Evolutionary conservation across 495 filamentous ascomycete species (phyloP), one percentile per base, ranked within the genome.

Genomic region (Mytilinidion resinicola): DNA sequence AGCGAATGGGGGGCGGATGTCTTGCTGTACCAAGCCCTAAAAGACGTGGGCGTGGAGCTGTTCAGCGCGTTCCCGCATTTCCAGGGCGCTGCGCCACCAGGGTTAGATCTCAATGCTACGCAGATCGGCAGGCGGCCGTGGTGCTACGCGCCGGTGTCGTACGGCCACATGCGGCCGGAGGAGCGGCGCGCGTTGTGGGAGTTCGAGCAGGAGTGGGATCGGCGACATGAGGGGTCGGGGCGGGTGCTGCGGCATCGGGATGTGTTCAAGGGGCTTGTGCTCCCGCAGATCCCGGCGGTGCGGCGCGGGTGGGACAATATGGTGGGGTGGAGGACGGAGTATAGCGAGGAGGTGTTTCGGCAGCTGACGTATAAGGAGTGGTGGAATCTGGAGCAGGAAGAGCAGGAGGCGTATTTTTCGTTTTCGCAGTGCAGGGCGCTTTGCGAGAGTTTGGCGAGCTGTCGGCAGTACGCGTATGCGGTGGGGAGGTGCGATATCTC

Each of bases 121-220:
- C 53, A 57, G 15, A 20, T 20, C 25, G 71, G 70, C 4, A 75
- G 67, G 41, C 70, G 67, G 36, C 75, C 77, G 0, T 80, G 78
- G 77, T 80, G 78, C 54, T 80, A 70, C 53, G 74, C 74, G 4
- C 73, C 67, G 10, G 62, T 78, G n/a, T 77, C 73, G 0, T 79
- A 76, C 54, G 77, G 80, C 55, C 77, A 80, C 56, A 74, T 80
- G 64, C 68, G 59, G 9, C 66, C 69, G 1, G 51, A 62, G 11
- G 77, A 78, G 55, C 76, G 77, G 15, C 59, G 70, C 20, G 63
- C 54, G 11, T 72, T 80, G 65, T 76, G 72, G 65, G 55, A 63
- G 6, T 79, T 80, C 59, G 77, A 80, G 37, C 70, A 73, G 15
- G 56, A 57, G 0, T 82, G 77, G 76, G 76, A 78, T 48, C 52